Conservation (phyloP, 352 stramenopile genomes). For the Pythium pyrilobum region DNA sequence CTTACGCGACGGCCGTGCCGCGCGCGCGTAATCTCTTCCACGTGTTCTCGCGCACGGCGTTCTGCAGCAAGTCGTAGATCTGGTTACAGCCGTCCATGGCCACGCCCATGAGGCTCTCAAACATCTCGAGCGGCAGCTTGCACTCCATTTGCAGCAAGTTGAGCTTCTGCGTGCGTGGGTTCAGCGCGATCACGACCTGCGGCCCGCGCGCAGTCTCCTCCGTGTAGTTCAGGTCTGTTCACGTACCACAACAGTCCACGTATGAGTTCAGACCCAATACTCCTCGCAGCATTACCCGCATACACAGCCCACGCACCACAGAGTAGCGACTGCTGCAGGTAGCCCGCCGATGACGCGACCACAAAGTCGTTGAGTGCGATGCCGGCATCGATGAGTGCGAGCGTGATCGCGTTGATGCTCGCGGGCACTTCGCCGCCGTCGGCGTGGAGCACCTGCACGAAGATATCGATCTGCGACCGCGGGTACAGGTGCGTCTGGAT, state of each 20-base stretch:
- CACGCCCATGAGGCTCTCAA: conserved; percentile 80
- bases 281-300: neutral
- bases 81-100: conserved; percentile 78
- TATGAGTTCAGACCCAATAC: neutral
- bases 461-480: conserved; percentile 91
- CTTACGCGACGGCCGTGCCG: conserved; percentile 30
- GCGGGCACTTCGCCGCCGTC: conserved; percentile 86
- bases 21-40: conserved; percentile 70
- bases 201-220: conserved; percentile 85
- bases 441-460: conserved; percentile 88
- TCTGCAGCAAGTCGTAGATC: conserved; percentile 82
- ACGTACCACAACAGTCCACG: too few species aligned
- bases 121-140: conserved; percentile 84
- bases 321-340: conserved; percentile 86
- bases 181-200: conserved; percentile 83
- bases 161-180: conserved; percentile 84
- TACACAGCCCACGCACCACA: conserved; percentile 41
- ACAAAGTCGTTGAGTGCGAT: conserved; percentile 92
- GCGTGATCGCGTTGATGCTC: conserved; percentile 87
- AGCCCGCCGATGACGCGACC: conserved; percentile 83
- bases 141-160: conserved; percentile 90
- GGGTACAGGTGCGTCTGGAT: conserved; percentile 90
- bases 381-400: conserved; percentile 89
- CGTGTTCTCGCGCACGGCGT: conserved; percentile 80
- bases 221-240: conserved; percentile 84